Evolutionary conservation across 2,329 filamentous ascomycete species (phyloP), one percentile per base, ranked within the genome.

Genomic region (Drechmeria coniospora): DNA sequence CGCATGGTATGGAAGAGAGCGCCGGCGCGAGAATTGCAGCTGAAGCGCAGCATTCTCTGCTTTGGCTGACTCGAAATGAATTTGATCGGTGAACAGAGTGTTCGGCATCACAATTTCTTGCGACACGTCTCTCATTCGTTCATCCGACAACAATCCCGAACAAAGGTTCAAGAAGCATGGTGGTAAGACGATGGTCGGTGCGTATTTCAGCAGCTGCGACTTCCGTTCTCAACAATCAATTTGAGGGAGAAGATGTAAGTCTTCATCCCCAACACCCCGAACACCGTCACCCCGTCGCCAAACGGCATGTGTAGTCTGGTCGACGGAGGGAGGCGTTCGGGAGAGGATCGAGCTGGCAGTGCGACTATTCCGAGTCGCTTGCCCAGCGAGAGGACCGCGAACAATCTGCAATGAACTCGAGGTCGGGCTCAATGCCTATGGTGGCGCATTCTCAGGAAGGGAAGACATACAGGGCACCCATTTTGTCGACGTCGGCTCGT

Each of bases 21-120:
- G 79, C 79, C 78, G 74, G 74, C 74, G 74, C 68, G 73, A 84
- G 82, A 92, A 92, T 63, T 92, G 83, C 79, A 77, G 79, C 79
- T 75, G 69, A 64, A 76, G 65, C 61, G 80, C 81, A 73, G 76
- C 80, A 87, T 90, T 90, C 80, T 86, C 77, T 62, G 66, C 74
- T 72, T 70, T 79, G 77, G 71, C 70, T 74, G 64, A 86, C 80
- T 86, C 81, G 79, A 80, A 46, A 74, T 79, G 39, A 37, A 63
- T 84, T 87, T 86, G 43, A 79, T 83, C 74, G 62, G 74, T 83
- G 79, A 82, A 70, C 26, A 22, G 16, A 24, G 25, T 26, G 20
- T 26, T 15, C n/a, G 18, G 21, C 16, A 18, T 21, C 8, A 12
- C 27, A 30, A 32, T 27, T 26, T 22, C 14, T 34, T 27, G 19